phyloP scores from a whole-genome alignment of 1,284 basidiomycete genomes.

The Ustilago esculenta region DNA sequence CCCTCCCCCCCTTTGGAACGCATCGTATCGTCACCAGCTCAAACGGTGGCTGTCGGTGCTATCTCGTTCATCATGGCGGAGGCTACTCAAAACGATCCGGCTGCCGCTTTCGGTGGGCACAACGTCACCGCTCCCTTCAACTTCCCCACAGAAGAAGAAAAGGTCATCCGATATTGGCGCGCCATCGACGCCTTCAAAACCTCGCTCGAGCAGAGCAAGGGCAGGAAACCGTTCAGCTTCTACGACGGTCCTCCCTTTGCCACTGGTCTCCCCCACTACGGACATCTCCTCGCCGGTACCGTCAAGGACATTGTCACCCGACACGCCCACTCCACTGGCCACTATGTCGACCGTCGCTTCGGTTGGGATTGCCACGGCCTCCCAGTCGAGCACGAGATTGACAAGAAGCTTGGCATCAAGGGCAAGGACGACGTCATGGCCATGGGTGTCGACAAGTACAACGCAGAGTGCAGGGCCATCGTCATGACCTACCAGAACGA shows the following conservation, averaged over 20 bases:
- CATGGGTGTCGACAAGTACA: constrained; percentile 98
- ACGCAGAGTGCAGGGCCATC: constrained; percentile 93
- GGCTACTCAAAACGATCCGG: constrained; percentile 9
- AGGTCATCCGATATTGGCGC: constrained; percentile 89
- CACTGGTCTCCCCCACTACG: constrained; percentile 96
- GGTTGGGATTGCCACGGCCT: constrained; percentile 99
- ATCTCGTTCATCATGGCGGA: constrained; percentile 29
- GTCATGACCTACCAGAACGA: constrained; percentile 97
- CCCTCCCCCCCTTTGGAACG: constrained; percentile 3
- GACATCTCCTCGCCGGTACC: constrained; percentile 73
- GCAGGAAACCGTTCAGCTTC: constrained; percentile 88
- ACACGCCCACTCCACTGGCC: constrained; percentile 91
- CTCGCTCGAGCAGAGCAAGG: constrained; percentile 88
- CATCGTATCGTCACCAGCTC: constrained; percentile 2
- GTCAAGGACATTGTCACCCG: constrained; percentile 99
- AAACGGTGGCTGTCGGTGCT: constrained; percentile 2
- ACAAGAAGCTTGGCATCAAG: constrained; percentile 93
- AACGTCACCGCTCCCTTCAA: constrained; percentile 75
- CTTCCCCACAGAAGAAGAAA: constrained; percentile 91
- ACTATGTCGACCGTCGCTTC: constrained; percentile 93
- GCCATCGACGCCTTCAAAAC: constrained; percentile 98
- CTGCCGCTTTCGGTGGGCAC: constrained; percentile 40
- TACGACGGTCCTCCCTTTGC: constrained; percentile 99
- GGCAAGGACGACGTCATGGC: constrained; percentile 91
- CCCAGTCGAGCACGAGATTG: constrained; percentile 99